Conservation (phyloP, 75 land plant species). For the Adiantum capillusveneris region DNA sequence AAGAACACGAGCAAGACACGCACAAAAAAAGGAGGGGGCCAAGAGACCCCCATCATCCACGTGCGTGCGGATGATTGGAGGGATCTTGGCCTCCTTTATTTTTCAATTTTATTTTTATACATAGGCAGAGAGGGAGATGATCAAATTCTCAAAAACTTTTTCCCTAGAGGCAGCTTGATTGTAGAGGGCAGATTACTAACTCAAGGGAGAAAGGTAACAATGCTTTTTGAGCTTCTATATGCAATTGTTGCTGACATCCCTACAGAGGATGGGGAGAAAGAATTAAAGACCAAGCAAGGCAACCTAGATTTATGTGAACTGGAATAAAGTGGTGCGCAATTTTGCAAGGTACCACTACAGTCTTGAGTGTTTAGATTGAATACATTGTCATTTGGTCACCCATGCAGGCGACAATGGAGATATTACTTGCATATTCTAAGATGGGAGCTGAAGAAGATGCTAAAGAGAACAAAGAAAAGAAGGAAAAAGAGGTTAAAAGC, state of each 20-base stretch:
- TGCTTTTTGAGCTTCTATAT: slow-evolving; percentile 69
- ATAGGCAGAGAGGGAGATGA: too few relatives aligned
- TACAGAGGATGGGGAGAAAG: slow-evolving; percentile 33
- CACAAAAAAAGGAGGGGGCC: too few relatives aligned
- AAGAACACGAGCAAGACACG: too few relatives aligned
- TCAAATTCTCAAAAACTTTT: too few relatives aligned
- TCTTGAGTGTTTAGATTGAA: too few relatives aligned
- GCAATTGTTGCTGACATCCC: slow-evolving; percentile 74
- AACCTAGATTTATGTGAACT: slow-evolving; percentile 80
- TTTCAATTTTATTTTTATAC: too few relatives aligned
- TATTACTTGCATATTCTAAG: slow-evolving; percentile 84
- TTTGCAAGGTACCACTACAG: too few relatives aligned
- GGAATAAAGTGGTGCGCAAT: slow-evolving; percentile 84
- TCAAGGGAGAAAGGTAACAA: slow-evolving; percentile 50
- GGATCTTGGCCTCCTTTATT: too few relatives aligned
- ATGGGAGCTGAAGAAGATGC: slow-evolving; percentile 64
- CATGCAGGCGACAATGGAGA: slow-evolving; percentile 82
- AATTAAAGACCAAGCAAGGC: slow-evolving; percentile 47
- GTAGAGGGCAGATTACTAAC: slow-evolving; percentile 22
- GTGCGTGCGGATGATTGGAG: too few relatives aligned
- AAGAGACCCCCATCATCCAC: too few relatives aligned
- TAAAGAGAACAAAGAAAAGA: slow-evolving; percentile 34
- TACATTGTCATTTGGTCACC: too few relatives aligned
- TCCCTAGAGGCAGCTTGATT: background rate
- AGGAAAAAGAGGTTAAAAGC: slow-evolving; percentile 19